Evolutionary conservation across 805 yeast species (phyloP).

Genomic region (Starmerella apicola): DNA sequence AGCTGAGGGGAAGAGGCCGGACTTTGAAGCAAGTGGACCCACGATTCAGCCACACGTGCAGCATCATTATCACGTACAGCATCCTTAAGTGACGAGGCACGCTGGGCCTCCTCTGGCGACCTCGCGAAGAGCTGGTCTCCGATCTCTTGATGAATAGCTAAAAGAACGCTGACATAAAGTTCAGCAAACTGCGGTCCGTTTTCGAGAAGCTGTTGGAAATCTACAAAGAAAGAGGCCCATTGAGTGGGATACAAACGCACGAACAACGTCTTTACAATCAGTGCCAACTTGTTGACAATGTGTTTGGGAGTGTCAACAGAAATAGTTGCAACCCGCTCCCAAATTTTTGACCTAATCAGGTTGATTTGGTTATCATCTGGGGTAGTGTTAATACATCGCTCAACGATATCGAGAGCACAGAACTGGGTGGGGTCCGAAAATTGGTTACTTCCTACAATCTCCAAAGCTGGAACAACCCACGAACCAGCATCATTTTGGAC

Average conservation of each 20-base stretch:
- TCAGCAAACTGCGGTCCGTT: conserved; percentile 38
- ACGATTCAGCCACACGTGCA: conserved; percentile 33
- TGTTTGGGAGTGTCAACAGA: conserved; percentile 30
- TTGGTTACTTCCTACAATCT: conserved; percentile 29
- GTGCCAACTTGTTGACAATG: conserved; percentile 46
- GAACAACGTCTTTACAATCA: conserved; percentile 42
- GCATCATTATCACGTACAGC: conserved; percentile 58
- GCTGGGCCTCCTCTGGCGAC: conserved; percentile 42
- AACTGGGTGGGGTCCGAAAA: conserved; percentile 45
- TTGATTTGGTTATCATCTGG: conserved; percentile 37
- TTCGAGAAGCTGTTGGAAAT: conserved; percentile 32
- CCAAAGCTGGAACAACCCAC: conserved; percentile 38
- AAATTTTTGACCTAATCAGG: conserved; percentile 37
- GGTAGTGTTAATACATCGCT: conserved; percentile 32
- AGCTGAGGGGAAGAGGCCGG: conserved; percentile 31
- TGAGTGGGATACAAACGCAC: conserved; percentile 35
- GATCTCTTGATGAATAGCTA: conserved; percentile 75
- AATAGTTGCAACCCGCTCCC: conserved; percentile 31
- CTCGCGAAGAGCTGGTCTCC: conserved; percentile 81
- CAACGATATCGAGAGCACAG: conserved; percentile 55
- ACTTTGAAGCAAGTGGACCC: conserved; percentile 9
- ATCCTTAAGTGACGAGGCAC: conserved; percentile 69
- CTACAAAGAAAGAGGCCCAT: conserved; percentile 43
- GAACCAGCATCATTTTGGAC: conserved; percentile 32
- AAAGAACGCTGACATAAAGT: conserved; percentile 59